Evolutionary conservation across 2,329 filamentous ascomycete species (phyloP).

Genomic region (Xylariaceae sp.): DNA sequence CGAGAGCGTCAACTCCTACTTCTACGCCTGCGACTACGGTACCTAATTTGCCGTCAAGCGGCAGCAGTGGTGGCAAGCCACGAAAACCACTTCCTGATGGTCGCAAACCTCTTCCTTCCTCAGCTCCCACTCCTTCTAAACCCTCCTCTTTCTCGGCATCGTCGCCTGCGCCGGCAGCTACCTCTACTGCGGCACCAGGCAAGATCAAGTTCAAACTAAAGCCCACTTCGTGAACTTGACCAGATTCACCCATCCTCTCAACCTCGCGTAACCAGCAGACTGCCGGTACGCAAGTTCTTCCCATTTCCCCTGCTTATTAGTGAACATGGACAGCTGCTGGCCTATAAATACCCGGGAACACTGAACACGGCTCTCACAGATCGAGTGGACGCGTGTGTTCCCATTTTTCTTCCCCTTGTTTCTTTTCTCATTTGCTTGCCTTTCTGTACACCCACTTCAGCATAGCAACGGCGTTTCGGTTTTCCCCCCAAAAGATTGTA

Average conservation of each 20-base stretch:
- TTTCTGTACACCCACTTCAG: slow-evolving; percentile 9
- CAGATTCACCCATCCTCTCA: too few species aligned
- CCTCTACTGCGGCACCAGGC: slow-evolving; percentile 3
- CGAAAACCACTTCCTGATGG: slow-evolving; percentile 28
- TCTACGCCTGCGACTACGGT: slow-evolving; percentile 11
- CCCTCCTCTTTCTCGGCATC: slow-evolving; percentile 15
- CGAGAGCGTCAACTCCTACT: slow-evolving; percentile 16
- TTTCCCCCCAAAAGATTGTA: too few species aligned
- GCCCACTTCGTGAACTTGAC: slow-evolving; percentile 11
- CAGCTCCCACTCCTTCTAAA: slow-evolving; percentile 15
- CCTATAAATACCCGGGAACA: too few species aligned
- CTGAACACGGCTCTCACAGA: too few species aligned
- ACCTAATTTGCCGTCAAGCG: slow-evolving; percentile 10
- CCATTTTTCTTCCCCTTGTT: background rate
- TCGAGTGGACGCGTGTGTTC: background rate
- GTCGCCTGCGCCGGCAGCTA: slow-evolving; percentile 15
- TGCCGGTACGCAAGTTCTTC: too few species aligned
- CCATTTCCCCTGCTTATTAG: too few species aligned
- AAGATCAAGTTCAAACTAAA: slow-evolving; percentile 33
- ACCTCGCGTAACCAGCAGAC: too few species aligned
- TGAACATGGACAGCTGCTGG: too few species aligned
- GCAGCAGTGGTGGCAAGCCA: slow-evolving; percentile 19
- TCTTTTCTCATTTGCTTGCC: background rate
- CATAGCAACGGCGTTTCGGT: slow-evolving; percentile 22
- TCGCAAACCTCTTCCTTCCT: slow-evolving; percentile 27